Percentiles rank a stretch among this genome's conserved stretches.
These are phyloP conservation scores for Echinosophora koreensis DNA, from an alignment of 306 rosid genomes.

Conservation along the genomic window DNA sequence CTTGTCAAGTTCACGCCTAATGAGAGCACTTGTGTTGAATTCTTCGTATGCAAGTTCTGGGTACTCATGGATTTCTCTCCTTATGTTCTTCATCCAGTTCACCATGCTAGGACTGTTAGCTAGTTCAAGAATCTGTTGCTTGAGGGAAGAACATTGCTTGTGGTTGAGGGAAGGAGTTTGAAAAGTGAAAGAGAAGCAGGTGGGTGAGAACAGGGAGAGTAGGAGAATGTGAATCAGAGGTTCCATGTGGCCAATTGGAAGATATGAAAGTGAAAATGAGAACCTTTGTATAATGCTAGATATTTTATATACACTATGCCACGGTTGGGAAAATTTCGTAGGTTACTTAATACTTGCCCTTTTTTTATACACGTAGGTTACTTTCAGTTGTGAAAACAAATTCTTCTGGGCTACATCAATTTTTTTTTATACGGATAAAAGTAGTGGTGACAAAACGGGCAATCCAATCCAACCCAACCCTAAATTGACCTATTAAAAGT, in stretches of 20 bases:
- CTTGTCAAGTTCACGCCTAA: constrained; percentile 71
- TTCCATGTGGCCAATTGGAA: constrained; percentile 44
- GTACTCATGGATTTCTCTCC: constrained; percentile 83
- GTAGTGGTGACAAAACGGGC: no score
- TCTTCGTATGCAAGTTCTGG: constrained; percentile 89
- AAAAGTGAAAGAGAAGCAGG: constrained; percentile 50
- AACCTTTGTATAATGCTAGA: background rate
- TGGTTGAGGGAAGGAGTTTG: constrained; percentile 18
- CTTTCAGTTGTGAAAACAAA: no score
- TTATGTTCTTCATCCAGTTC: constrained; percentile 73
- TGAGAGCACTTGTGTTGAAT: constrained; percentile 70
- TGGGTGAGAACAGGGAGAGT: constrained; percentile 34
- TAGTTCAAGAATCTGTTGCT: constrained; percentile 56
- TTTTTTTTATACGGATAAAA: no score
- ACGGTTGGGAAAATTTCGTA: background rate
- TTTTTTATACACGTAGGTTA: no score
- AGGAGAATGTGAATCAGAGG: constrained; percentile 24
- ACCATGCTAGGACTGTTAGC: constrained; percentile 59
- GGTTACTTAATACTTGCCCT: background rate
- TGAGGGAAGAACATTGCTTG: constrained; percentile 40
- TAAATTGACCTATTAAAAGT: no score
- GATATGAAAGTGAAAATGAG: constrained; percentile 9
- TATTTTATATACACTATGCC: background rate
- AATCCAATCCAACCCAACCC: no score
- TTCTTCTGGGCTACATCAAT: no score